Evolutionary conservation across 192 early-diverging fungal genomes (phyloP).

Genomic region (Coemansia sp.): DNA sequence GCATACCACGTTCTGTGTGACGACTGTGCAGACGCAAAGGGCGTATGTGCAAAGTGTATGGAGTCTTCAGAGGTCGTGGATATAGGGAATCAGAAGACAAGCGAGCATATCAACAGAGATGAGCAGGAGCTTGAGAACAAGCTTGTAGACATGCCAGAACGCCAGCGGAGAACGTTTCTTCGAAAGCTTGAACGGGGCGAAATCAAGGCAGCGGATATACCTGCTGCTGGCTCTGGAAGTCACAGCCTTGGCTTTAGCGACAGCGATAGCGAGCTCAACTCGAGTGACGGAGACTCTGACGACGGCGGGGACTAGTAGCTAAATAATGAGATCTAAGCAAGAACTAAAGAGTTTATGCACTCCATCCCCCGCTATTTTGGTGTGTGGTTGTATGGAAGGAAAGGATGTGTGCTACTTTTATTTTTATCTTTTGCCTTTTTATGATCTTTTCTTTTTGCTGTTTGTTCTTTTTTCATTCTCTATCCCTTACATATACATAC

Average conservation of each 20-base stretch:
- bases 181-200: slow-evolving; percentile 83
- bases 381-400: neutral
- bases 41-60: slow-evolving; percentile 93
- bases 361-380: no score
- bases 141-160: slow-evolving; percentile 74
- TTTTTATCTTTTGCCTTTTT: neutral
- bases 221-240: slow-evolving; percentile 44
- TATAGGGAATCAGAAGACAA: slow-evolving; percentile 61
- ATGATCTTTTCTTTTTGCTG: neutral
- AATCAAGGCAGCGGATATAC: slow-evolving; percentile 51
- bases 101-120: slow-evolving; percentile 68
- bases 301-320: slow-evolving; percentile 40
- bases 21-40: slow-evolving; percentile 76
- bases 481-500: neutral
- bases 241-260: slow-evolving; percentile 54
- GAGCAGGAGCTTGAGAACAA: slow-evolving; percentile 73
- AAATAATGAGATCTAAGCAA: no score
- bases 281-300: slow-evolving; percentile 52
- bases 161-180: slow-evolving; percentile 80
- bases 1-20: slow-evolving; percentile 96
- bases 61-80: slow-evolving; percentile 68
- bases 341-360: no score
- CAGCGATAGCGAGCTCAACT: slow-evolving; percentile 55
- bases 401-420: neutral
- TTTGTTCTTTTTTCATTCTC: neutral